These are phyloP conservation scores for Pleurotus ostreatus DNA, from an alignment of 768 basidiomycete genomes.

Conservation along the genomic window DNA sequence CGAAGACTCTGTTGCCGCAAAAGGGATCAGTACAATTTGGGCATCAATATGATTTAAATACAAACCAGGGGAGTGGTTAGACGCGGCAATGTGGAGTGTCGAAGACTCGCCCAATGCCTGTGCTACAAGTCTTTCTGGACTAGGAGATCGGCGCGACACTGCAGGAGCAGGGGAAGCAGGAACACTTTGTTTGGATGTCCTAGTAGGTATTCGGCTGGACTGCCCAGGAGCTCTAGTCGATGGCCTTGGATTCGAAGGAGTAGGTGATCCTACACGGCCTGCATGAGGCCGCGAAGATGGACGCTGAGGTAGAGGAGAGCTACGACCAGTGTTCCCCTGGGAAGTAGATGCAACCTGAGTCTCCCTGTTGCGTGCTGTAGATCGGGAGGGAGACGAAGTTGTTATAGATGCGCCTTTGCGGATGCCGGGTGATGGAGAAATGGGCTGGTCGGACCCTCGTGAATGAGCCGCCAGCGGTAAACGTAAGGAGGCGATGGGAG, in stretches of 20 bases:
- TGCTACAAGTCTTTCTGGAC: background rate
- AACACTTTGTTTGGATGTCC: conserved; percentile 29
- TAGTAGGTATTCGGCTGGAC: conserved; percentile 41
- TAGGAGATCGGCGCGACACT: conserved; percentile 6
- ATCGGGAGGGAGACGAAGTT: background rate
- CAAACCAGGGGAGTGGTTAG: background rate
- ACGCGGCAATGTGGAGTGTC: background rate
- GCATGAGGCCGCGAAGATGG: too few species aligned
- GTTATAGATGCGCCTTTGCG: too few species aligned
- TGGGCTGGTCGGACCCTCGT: background rate
- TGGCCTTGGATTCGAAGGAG: conserved; percentile 20
- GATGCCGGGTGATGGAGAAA: background rate
- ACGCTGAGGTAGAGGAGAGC: conserved; percentile 12
- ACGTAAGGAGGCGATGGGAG: background rate
- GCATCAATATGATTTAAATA: background rate
- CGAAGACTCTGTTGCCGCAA: conserved; percentile 7
- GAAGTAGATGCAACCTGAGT: background rate
- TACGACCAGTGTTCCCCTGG: background rate
- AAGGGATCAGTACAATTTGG: background rate
- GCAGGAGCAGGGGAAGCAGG: conserved; percentile 1
- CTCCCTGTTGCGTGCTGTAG: conserved; percentile 10
- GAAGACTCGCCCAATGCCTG: background rate
- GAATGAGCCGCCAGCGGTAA: background rate
- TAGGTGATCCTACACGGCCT: conserved; percentile 17
- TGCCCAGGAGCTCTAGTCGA: conserved; percentile 18